Conservation (phyloP, 495 filamentous ascomycete species). For the Podospora tetraspora region DNA sequence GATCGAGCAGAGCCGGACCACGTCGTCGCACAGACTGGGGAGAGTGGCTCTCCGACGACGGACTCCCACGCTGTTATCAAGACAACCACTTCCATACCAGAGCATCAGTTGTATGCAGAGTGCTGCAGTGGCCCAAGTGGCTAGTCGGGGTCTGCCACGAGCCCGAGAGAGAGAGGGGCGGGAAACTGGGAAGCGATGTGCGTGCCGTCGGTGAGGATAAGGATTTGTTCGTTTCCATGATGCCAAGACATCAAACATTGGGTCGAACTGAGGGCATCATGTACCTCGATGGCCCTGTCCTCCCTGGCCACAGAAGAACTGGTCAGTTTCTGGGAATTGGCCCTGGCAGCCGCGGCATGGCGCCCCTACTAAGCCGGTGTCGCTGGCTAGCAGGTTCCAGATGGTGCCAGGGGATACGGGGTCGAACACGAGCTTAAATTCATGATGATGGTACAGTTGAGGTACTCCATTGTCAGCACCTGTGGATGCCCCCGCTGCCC, state of each 20-base stretch:
- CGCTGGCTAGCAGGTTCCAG: not conserved
- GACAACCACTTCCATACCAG: not conserved
- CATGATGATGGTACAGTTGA: not conserved
- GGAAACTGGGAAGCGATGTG: constrained; percentile 7
- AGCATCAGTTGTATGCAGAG: not conserved
- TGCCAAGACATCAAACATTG: not conserved
- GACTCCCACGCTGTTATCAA: constrained; percentile 12
- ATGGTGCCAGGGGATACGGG: not conserved
- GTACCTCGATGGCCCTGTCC: not conserved
- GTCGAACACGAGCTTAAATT: not conserved
- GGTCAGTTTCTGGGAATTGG: not conserved
- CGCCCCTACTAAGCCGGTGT: not conserved
- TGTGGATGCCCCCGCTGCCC: not conserved
- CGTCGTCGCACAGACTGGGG: not conserved
- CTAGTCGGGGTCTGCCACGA: constrained; percentile 10
- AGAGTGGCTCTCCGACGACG: constrained; percentile 9
- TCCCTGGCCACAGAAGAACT: not conserved
- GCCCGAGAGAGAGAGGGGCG: not conserved
- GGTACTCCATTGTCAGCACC: not conserved
- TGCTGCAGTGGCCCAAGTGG: not conserved
- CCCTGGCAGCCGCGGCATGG: not conserved
- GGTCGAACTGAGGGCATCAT: not conserved
- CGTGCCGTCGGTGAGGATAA: not conserved
- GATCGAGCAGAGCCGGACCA: not conserved
- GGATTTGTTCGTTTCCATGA: not conserved